Evolutionary conservation across 306 rosid genomes (phyloP).

Genomic region (Adenanthera pavonina): DNA sequence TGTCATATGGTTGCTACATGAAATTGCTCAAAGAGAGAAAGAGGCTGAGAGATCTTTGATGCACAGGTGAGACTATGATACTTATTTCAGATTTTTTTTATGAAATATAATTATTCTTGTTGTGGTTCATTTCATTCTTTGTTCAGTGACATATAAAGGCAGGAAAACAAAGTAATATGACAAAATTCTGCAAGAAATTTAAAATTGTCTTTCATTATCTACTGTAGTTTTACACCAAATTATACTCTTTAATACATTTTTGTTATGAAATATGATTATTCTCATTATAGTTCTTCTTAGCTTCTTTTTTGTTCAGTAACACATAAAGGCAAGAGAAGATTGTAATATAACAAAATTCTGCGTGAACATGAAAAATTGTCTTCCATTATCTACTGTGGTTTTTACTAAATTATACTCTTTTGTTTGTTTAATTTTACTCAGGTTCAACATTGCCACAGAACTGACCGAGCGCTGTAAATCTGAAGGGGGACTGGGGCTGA

Average conservation of each 20-base stretch:
- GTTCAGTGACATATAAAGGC: neutral
- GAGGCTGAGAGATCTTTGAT: slow-evolving; percentile 53
- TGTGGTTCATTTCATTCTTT: neutral
- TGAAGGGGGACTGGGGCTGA: slow-evolving; percentile 44
- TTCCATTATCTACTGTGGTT: neutral
- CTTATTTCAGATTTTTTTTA: slow-evolving; percentile 12
- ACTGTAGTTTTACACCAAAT: neutral
- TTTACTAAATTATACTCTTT: neutral
- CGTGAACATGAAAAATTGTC: neutral
- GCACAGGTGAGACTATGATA: slow-evolving; percentile 46
- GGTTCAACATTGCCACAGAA: slow-evolving; percentile 49
- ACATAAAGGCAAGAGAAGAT: slow-evolving; percentile 13
- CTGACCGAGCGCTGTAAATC: slow-evolving; percentile 41
- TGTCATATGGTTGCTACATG: slow-evolving; percentile 45
- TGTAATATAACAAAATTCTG: neutral
- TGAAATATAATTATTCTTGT: neutral
- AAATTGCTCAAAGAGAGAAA: slow-evolving; percentile 46
- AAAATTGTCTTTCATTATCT: neutral
- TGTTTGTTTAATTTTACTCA: slow-evolving; percentile 13
- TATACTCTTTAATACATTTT: neutral
- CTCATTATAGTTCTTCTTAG: neutral
- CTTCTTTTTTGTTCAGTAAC: neutral
- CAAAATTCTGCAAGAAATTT: neutral
- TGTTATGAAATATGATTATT: neutral
- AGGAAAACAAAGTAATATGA: slow-evolving; percentile 18